Evolutionary conservation across 2,329 filamentous ascomycete species (phyloP).

Genomic region (Xylaria arbuscula): DNA sequence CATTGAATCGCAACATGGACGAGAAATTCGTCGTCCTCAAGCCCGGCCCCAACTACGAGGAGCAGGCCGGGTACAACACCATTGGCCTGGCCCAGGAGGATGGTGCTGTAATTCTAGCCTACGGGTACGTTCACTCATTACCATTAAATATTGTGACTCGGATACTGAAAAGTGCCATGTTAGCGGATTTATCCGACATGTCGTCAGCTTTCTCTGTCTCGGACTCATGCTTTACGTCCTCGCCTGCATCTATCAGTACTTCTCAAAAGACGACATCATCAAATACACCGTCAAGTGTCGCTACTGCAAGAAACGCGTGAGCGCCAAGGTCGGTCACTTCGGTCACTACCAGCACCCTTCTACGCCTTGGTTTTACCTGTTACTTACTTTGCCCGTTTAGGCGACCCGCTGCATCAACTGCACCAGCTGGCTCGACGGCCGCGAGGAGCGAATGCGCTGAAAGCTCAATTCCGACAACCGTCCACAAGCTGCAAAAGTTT

Average conservation of each 20-base stretch:
- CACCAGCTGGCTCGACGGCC: constrained; percentile 67
- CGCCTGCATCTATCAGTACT: constrained; percentile 69
- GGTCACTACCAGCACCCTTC: not conserved
- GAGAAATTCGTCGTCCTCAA: constrained; percentile 77
- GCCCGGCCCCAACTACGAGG: constrained; percentile 64
- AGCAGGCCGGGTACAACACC: constrained; percentile 73
- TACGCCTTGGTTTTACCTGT: not conserved
- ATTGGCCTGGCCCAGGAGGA: constrained; percentile 75
- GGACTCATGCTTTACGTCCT: constrained; percentile 73
- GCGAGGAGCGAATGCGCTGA: constrained; percentile 57
- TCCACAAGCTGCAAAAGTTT: not conserved
- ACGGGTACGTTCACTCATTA: constrained; percentile 62
- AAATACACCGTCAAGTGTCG: constrained; percentile 76
- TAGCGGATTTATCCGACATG: constrained; percentile 71
- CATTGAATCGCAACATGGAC: constrained; percentile 76
- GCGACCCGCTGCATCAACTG: constrained; percentile 65
- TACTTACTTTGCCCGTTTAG: constrained; percentile 42
- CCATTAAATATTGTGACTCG: not conserved
- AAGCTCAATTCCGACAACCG: not conserved
- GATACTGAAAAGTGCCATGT: not conserved
- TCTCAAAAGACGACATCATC: constrained; percentile 74
- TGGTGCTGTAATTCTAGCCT: constrained; percentile 77
- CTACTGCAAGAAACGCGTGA: constrained; percentile 64
- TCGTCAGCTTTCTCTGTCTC: constrained; percentile 73
- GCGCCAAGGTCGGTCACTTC: constrained; percentile 43